Base-by-base conservation (phyloP, 1,284 basidiomycete genomes). In the Irpex sp. region DNA sequence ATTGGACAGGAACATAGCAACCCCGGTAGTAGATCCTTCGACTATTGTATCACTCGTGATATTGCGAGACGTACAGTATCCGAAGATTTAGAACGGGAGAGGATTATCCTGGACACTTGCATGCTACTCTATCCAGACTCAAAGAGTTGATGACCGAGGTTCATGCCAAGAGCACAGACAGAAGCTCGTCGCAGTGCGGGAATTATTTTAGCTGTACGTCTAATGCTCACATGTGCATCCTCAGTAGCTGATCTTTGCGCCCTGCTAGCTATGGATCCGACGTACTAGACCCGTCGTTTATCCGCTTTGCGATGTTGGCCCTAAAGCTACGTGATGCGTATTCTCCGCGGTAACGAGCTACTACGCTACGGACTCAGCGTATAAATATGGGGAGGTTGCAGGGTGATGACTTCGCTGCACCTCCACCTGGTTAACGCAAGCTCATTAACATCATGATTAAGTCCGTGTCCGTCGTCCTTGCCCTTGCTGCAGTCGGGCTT, bases 381-480 rank as follows among this genome's bases (percentile, higher is more conserved):
- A 51, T 51, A 51, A 51, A 51, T 51, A 51, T 51, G 49, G 19
- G 3, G 49, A 9, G 43, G n/a, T 51, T 51, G 49, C n/a, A n/a
- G n/a, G n/a, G 49, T 1, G 8, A 17, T 17, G 19, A 19, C 8
- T 9, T 51, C 19, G 21, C 31, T 55, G 13, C 17, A 26, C 31
- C 53, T 35, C 33, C 4, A n/a, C 26, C 53, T 36, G 8, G 5
- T n/a, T 13, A 7, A 15, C 21, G 13, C 19, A 55, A 51, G 15
- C 9, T 15, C 53, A 26, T 15, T 36, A 4, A 1, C 57, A 64
- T 33, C 36, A 67, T 67, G 57, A 68, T 73, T 67, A 72, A 70
- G 66, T 68, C 65, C 69, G 61, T 68, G 21, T 61, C 63, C 43
- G 54, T 63, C 53, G 33, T 72, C 55, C 66, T 73, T 37, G 69